Conservation (phyloP, 1,284 basidiomycete genomes). For the Pseudozyma sp. region DNA sequence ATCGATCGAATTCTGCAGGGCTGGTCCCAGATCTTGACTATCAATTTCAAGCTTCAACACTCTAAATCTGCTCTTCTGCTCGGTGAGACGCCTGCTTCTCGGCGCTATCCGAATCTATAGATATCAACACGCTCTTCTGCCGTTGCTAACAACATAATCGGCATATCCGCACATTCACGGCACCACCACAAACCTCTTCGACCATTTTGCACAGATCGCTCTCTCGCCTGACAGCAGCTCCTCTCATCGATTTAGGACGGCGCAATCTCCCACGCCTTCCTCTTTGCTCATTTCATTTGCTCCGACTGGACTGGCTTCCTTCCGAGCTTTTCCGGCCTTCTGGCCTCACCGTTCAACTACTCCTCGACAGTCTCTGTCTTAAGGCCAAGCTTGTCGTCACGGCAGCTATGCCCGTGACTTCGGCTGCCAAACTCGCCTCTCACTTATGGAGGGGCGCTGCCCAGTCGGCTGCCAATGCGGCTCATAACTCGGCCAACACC, state of each 20-base stretch:
- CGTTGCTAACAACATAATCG: no score
- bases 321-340: slow-evolving; percentile 2
- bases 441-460: slow-evolving; percentile 58
- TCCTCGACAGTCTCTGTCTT: slow-evolving; percentile 9
- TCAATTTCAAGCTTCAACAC: neutral
- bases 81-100: neutral
- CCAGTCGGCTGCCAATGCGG: slow-evolving; percentile 54
- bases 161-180: no score
- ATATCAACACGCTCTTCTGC: no score
- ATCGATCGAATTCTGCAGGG: slow-evolving; percentile 8
- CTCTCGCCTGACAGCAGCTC: neutral
- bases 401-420: slow-evolving; percentile 52
- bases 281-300: neutral
- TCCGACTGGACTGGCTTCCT: slow-evolving; percentile 1
- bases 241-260: neutral
- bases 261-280: slow-evolving; percentile 4
- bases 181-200: no score
- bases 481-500: slow-evolving; percentile 55
- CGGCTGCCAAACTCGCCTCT: slow-evolving; percentile 58
- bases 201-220: no score
- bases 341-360: slow-evolving; percentile 3
- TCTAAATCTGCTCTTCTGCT: neutral
- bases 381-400: slow-evolving; percentile 24
- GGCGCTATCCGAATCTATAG: neutral
- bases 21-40: slow-evolving; percentile 9